Percentiles rank a stretch among this genome's conserved stretches.
These are phyloP conservation scores for Sporothrix luriei DNA, from an alignment of 2,329 filamentous ascomycete species.

Conservation along the genomic window DNA sequence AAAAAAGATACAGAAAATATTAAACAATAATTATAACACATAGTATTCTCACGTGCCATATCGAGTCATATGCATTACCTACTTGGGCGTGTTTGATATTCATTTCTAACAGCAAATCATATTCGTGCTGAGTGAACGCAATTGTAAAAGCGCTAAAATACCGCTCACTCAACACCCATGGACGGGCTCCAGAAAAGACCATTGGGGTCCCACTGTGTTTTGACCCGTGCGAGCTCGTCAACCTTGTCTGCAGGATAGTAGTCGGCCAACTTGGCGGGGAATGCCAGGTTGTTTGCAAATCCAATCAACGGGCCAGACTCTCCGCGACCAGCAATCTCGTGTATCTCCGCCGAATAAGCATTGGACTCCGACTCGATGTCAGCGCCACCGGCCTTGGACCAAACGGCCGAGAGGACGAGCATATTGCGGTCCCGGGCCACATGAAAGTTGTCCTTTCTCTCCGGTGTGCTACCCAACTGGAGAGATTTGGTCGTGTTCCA, in stretches of 20 bases:
- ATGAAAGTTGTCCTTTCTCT: conserved; percentile 22
- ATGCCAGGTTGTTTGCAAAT: conserved; percentile 24
- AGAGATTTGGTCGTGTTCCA: conserved; percentile 25
- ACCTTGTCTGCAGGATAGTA: conserved; percentile 18
- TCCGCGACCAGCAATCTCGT: background rate
- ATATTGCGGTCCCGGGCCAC: background rate
- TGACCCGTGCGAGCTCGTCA: conserved; percentile 10
- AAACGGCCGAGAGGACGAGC: background rate
- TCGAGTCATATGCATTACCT: too few species aligned
- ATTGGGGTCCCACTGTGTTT: conserved; percentile 17
- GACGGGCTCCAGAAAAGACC: conserved; percentile 22
- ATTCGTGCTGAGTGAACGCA: too few species aligned
- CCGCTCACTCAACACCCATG: conserved; percentile 1
- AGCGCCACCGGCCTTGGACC: background rate
- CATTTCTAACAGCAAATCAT: too few species aligned
- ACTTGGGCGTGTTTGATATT: too few species aligned
- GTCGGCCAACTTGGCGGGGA: conserved; percentile 15
- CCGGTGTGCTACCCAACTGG: background rate
- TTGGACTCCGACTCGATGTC: background rate
- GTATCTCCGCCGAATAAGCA: background rate
- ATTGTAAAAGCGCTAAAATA: background rate
- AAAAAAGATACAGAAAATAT: too few species aligned
- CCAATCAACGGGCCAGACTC: background rate
- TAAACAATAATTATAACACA: too few species aligned
- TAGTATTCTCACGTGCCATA: too few species aligned